These are phyloP conservation scores for Pichia sp. DNA, from an alignment of 1,139 yeast genomes.

Conservation along the genomic window DNA sequence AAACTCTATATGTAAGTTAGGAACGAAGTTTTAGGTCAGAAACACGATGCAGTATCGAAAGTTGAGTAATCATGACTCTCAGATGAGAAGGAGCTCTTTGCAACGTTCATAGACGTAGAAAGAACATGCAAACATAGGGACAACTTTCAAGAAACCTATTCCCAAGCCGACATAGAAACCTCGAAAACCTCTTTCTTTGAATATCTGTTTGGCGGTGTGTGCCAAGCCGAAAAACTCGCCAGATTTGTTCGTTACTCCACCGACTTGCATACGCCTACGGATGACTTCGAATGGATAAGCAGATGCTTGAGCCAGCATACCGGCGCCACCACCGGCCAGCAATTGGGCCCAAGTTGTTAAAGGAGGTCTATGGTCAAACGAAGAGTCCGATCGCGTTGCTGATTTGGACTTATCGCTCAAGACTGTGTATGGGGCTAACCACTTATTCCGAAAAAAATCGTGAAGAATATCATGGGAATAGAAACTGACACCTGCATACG, in stretches of 20 bases:
- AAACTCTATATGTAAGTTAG: background rate
- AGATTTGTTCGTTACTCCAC: constrained; percentile 62
- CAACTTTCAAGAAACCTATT: constrained; percentile 90
- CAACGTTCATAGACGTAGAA: constrained; percentile 89
- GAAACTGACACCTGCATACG: constrained; percentile 96
- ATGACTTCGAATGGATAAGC: constrained; percentile 96
- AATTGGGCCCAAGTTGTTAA: constrained; percentile 88
- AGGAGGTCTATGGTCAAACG: constrained; percentile 58
- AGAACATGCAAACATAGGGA: constrained; percentile 97
- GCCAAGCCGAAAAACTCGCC: constrained; percentile 56
- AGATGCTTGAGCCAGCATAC: constrained; percentile 92
- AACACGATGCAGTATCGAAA: background rate
- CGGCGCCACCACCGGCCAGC: constrained; percentile 91
- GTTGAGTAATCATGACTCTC: background rate
- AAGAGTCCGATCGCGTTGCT: constrained; percentile 24
- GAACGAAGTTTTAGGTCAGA: background rate
- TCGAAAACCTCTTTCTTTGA: constrained; percentile 65
- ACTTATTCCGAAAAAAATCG: constrained; percentile 66
- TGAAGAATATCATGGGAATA: constrained; percentile 90
- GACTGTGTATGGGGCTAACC: constrained; percentile 56
- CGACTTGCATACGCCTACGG: constrained; percentile 93
- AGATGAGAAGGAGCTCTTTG: constrained; percentile 39
- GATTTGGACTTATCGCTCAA: constrained; percentile 19
- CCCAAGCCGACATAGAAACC: constrained; percentile 93
- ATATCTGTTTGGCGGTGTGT: constrained; percentile 53